Evolutionary conservation across 2,329 filamentous ascomycete genomes (phyloP).

Genomic region (Colletotrichum euphorbiae): DNA sequence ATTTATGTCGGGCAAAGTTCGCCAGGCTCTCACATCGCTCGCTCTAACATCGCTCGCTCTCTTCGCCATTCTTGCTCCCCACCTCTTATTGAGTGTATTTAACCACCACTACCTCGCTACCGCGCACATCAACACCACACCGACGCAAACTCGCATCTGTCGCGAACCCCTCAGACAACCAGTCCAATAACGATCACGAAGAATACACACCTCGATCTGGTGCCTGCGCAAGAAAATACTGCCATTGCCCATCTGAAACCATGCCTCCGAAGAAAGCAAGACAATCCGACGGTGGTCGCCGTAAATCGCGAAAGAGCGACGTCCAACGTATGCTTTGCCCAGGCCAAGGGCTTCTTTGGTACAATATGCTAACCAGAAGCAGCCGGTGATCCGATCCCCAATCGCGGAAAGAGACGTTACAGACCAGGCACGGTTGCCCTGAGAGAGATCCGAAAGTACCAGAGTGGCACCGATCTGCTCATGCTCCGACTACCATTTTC

Average conservation of each 20-base stretch:
- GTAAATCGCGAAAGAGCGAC: conserved; percentile 52
- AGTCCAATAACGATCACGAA: not conserved
- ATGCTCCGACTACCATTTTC: conserved; percentile 85
- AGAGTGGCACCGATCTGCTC: conserved; percentile 88
- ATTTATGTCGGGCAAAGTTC: no score
- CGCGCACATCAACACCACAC: no score
- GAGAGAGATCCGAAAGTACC: conserved; percentile 91
- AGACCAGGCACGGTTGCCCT: conserved; percentile 86
- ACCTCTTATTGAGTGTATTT: no score
- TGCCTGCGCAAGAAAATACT: not conserved
- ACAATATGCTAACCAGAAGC: conserved; percentile 4
- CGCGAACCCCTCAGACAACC: no score
- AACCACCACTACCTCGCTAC: no score
- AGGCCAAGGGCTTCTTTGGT: not conserved
- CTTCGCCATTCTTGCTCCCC: no score
- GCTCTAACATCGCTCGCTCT: no score
- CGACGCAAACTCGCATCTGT: no score
- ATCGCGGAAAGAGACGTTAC: conserved; percentile 72
- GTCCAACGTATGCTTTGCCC: conserved; percentile 52
- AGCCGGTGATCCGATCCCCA: conserved; percentile 81
- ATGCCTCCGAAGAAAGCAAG: conserved; percentile 36
- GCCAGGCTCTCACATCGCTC: no score
- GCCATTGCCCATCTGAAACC: no score
- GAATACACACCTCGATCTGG: not conserved
- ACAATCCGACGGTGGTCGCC: conserved; percentile 40